phyloP scores from a whole-genome alignment of 179 eudicot species.

The Spergularia azorica region DNA sequence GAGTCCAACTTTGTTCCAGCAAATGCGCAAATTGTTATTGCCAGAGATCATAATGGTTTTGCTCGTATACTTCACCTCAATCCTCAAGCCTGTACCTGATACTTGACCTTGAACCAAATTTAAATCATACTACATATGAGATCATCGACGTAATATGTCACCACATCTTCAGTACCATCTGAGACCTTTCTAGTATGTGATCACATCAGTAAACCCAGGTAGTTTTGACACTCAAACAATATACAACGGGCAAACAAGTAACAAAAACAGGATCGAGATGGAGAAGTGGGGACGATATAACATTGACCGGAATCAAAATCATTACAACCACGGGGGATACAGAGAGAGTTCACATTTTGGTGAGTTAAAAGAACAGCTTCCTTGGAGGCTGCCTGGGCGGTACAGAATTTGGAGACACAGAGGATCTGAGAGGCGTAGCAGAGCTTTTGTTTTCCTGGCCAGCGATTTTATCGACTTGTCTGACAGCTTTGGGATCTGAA shows the following conservation, averaged over 20 bases:
- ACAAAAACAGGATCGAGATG: background rate
- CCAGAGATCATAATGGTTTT: too few species aligned
- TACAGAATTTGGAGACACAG: conserved; percentile 35
- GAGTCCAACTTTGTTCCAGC: too few species aligned
- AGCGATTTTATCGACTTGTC: conserved; percentile 49
- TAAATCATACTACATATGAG: too few species aligned
- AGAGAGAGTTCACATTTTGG: background rate
- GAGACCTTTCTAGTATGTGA: background rate
- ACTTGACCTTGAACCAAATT: too few species aligned
- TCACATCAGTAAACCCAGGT: background rate
- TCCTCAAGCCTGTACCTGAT: too few species aligned
- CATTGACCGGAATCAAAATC: conserved; percentile 14
- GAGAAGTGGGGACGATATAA: background rate
- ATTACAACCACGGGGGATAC: background rate
- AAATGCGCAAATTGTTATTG: too few species aligned
- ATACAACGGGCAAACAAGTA: background rate
- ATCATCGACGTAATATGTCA: too few species aligned
- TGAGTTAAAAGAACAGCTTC: conserved; percentile 63
- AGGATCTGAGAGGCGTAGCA: conserved; percentile 33
- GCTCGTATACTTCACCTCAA: too few species aligned
- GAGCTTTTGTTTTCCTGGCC: conserved; percentile 48
- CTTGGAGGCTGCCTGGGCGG: conserved; percentile 55
- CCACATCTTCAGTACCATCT: too few species aligned
- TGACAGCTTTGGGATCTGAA: conserved; percentile 70
- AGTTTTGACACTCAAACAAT: conserved; percentile 1